These are phyloP conservation scores for Epichloe gansuensis DNA, from an alignment of 2,329 filamentous ascomycete genomes.

Conservation along the genomic window DNA sequence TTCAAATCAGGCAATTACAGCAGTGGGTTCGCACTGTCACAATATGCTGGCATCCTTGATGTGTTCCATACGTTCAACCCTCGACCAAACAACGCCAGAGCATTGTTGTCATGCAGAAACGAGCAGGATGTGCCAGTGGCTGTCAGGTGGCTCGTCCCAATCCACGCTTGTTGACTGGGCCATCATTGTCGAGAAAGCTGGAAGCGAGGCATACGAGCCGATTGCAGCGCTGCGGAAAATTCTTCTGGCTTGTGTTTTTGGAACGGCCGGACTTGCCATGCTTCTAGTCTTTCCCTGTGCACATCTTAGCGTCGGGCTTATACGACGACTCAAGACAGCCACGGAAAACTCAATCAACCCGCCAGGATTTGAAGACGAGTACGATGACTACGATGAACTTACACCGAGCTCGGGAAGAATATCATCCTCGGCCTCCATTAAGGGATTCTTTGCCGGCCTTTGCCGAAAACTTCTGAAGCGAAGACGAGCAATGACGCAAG, in stretches of 20 bases:
- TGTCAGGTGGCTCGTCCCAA: conserved; percentile 64
- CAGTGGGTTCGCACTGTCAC: conserved; percentile 42
- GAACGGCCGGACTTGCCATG: conserved; percentile 61
- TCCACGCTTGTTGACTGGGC: conserved; percentile 69
- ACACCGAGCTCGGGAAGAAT: conserved; percentile 27
- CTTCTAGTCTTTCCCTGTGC: conserved; percentile 66
- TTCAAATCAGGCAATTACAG: conserved; percentile 28
- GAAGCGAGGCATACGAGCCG: conserved; percentile 61
- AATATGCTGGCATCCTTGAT: conserved; percentile 51
- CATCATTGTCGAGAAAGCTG: conserved; percentile 65
- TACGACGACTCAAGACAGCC: conserved; percentile 61
- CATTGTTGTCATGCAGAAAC: conserved; percentile 56
- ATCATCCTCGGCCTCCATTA: conserved; percentile 33
- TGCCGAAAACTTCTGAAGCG: conserved; percentile 25
- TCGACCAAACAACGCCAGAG: conserved; percentile 52
- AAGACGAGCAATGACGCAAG: conserved; percentile 14
- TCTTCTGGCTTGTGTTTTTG: conserved; percentile 74
- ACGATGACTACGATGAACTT: conserved; percentile 34
- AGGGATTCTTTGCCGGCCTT: conserved; percentile 27
- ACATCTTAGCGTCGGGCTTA: conserved; percentile 71
- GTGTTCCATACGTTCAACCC: conserved; percentile 42
- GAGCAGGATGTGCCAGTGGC: conserved; percentile 60
- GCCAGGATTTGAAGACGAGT: conserved; percentile 43
- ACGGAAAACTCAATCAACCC: conserved; percentile 63
- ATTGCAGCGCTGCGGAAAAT: conserved; percentile 68